phyloP scores from a whole-genome alignment of 352 stramenopile species.

The Globisporangium acanthophoron region DNA sequence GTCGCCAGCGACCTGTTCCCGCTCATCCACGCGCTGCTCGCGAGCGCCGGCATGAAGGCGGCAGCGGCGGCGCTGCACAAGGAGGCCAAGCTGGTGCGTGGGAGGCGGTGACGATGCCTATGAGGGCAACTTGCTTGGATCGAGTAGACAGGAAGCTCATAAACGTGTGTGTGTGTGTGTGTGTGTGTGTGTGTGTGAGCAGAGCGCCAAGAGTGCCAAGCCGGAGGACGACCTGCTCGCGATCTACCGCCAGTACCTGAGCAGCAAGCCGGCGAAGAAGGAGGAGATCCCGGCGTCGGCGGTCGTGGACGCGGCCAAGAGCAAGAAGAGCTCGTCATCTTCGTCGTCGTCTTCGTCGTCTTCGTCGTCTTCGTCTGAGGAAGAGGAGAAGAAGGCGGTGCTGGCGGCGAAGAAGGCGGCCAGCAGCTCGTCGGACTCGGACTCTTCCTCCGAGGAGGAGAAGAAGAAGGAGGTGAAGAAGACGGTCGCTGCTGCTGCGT shows the following conservation, averaged over 20 bases:
- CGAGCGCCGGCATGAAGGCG: constrained; percentile 63
- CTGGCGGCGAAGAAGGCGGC: constrained; percentile 20
- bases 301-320: constrained; percentile 49
- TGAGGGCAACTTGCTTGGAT: neutral
- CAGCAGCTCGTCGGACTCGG: constrained; percentile 13
- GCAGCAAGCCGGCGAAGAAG: constrained; percentile 42
- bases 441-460: constrained; percentile 20
- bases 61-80: constrained; percentile 55
- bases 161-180: neutral
- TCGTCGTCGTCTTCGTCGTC: constrained; percentile 31
- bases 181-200: constrained; percentile 1
- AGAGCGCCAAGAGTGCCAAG: constrained; percentile 49
- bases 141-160: neutral
- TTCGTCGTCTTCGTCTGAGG: constrained; percentile 32
- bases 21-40: constrained; percentile 66
- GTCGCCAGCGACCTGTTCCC: constrained; percentile 71
- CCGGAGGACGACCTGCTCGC: constrained; percentile 62
- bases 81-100: constrained; percentile 64
- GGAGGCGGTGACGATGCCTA: no score
- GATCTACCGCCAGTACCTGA: constrained; percentile 70
- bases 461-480: constrained; percentile 17
- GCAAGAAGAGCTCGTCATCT: constrained; percentile 31
- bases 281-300: constrained; percentile 45
- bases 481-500: neutral
- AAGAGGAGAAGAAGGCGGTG: constrained; percentile 22